Conservation (phyloP, 2,329 filamentous ascomycete genomes). For the Cladorrhinum sp. region DNA sequence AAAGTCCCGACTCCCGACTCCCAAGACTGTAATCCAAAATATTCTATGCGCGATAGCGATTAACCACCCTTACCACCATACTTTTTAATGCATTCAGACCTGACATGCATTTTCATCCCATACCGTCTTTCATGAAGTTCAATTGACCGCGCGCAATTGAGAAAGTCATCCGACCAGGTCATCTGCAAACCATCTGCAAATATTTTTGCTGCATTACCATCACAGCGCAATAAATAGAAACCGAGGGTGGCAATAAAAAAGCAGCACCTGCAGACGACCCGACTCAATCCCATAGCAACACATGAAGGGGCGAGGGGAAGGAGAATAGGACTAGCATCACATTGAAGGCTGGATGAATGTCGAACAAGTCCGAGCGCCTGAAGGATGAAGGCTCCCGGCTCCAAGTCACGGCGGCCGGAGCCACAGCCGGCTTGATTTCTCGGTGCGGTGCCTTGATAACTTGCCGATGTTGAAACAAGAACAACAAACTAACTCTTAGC, state of each 20-base stretch:
- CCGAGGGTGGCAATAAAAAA: background rate
- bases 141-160: background rate
- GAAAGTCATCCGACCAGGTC: background rate
- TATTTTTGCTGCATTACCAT: background rate
- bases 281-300: background rate
- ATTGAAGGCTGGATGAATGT: conserved; percentile 40
- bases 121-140: background rate
- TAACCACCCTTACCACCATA: background rate
- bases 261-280: background rate
- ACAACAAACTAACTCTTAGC: background rate
- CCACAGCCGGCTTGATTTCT: conserved; percentile 78
- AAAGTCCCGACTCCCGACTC: too few species aligned
- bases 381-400: conserved; percentile 60
- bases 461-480: background rate
- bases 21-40: background rate
- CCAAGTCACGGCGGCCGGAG: conserved; percentile 56
- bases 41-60: background rate
- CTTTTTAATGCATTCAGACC: background rate
- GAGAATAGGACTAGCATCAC: background rate
- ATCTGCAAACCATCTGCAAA: background rate
- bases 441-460: conserved; percentile 50
- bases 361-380: conserved; percentile 45
- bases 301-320: background rate
- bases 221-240: background rate
- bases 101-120: background rate